Conservation (phyloP, 805 yeast genomes). For the Torulaspora microellipsoides region DNA sequence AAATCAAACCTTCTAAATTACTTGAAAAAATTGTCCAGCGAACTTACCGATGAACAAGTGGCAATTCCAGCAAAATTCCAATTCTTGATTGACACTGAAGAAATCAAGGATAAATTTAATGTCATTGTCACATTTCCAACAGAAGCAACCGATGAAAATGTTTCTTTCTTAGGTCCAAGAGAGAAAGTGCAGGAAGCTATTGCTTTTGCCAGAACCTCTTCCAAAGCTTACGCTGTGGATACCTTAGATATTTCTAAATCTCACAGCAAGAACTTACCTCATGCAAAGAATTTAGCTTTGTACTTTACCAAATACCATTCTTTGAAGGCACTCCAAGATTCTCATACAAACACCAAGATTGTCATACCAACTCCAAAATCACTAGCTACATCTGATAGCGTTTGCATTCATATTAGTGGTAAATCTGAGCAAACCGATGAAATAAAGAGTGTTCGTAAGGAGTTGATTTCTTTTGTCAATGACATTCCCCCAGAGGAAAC, state of each 20-base stretch:
- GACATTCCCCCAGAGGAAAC: slow-evolving; percentile 64
- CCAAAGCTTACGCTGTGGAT: slow-evolving; percentile 58
- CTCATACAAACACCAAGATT: slow-evolving; percentile 43
- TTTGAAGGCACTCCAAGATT: slow-evolving; percentile 40
- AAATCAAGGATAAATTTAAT: slow-evolving; percentile 47
- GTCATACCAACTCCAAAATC: slow-evolving; percentile 43
- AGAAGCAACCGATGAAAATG: slow-evolving; percentile 42
- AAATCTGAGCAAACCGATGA: slow-evolving; percentile 43
- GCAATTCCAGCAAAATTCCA: slow-evolving; percentile 66
- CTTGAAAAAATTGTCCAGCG: slow-evolving; percentile 42
- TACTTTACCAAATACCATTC: slow-evolving; percentile 53
- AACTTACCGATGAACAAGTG: slow-evolving; percentile 50
- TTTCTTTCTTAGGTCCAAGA: slow-evolving; percentile 62
- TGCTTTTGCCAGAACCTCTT: slow-evolving; percentile 52
- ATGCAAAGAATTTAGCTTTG: slow-evolving; percentile 71
- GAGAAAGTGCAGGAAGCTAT: slow-evolving; percentile 57
- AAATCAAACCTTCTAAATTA: slow-evolving; percentile 47
- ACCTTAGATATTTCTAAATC: slow-evolving; percentile 82
- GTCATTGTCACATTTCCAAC: slow-evolving; percentile 57
- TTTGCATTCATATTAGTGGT: slow-evolving; percentile 61
- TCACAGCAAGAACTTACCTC: slow-evolving; percentile 72
- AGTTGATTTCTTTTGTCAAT: slow-evolving; percentile 70
- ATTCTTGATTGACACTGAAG: slow-evolving; percentile 57
- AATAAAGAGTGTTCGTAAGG: slow-evolving; percentile 61
- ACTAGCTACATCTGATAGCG: slow-evolving; percentile 44